These are phyloP conservation scores for Mortierella alpina DNA, from an alignment of 192 early-diverging fungal species.

Conservation along the genomic window DNA sequence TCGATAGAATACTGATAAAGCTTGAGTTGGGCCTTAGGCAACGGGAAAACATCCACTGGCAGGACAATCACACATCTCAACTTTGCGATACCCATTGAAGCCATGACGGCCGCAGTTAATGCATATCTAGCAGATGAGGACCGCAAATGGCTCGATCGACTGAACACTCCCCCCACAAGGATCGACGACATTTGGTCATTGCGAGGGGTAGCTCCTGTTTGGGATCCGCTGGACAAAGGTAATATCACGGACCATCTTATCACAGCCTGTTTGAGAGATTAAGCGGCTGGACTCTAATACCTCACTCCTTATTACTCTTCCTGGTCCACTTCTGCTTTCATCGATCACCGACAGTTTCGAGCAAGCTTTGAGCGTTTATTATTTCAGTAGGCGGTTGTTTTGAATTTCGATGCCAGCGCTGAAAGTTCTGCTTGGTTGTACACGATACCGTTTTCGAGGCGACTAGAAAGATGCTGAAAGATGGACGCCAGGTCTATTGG, in stretches of 20 bases:
- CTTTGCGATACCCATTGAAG: slow-evolving; percentile 51
- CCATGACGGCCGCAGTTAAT: slow-evolving; percentile 33
- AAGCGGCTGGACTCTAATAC: not conserved
- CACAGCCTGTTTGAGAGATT: not conserved
- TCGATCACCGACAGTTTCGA: slow-evolving; percentile 11
- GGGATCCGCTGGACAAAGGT: slow-evolving; percentile 51
- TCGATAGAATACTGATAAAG: not conserved
- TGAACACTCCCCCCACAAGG: slow-evolving; percentile 28
- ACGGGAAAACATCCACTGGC: slow-evolving; percentile 51
- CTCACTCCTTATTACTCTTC: not conserved
- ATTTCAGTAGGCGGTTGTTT: slow-evolving; percentile 16
- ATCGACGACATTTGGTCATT: slow-evolving; percentile 48
- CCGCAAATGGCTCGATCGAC: slow-evolving; percentile 41
- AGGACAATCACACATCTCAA: slow-evolving; percentile 54
- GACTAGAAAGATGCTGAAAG: slow-evolving; percentile 23
- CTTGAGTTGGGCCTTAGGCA: slow-evolving; percentile 19
- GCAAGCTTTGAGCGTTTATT: slow-evolving; percentile 18
- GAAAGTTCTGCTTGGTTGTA: slow-evolving; percentile 30
- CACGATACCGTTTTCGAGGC: not conserved
- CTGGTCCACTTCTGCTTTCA: not conserved
- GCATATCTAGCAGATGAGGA: slow-evolving; percentile 40
- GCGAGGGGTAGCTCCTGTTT: slow-evolving; percentile 38
- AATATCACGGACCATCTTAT: not conserved
- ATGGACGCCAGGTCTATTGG: slow-evolving; percentile 23
- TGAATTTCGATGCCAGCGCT: slow-evolving; percentile 36